Evolutionary conservation across 2,329 filamentous ascomycete genomes (phyloP).

Genomic region (Tolypocladium guangdongense): DNA sequence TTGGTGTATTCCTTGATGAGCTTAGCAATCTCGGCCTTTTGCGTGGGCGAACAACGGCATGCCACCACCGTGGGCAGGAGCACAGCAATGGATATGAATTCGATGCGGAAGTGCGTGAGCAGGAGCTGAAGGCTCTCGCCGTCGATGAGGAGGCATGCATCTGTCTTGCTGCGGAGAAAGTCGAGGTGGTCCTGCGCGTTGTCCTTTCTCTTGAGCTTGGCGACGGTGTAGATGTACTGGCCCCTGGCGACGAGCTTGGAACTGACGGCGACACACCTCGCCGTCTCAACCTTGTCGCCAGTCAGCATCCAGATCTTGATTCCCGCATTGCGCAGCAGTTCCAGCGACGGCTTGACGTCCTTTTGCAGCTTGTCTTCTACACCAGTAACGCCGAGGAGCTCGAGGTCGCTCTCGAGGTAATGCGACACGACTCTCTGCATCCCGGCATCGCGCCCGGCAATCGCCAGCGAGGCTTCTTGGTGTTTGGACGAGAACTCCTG

Average conservation of each 20-base stretch:
- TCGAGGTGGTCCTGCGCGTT: slow-evolving; percentile 81
- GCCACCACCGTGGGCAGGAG: slow-evolving; percentile 85
- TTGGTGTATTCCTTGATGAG: slow-evolving; percentile 86
- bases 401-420: slow-evolving; percentile 77
- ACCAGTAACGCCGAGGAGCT: slow-evolving; percentile 91
- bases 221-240: slow-evolving; percentile 91
- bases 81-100: slow-evolving; percentile 85
- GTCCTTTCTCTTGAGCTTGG: slow-evolving; percentile 73
- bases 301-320: slow-evolving; percentile 99
- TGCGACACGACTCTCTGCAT: slow-evolving; percentile 73
- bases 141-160: slow-evolving; percentile 83
- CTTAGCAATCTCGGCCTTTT: slow-evolving; percentile 88
- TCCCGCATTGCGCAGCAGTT: slow-evolving; percentile 88
- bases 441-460: slow-evolving; percentile 67
- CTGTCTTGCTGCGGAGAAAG: slow-evolving; percentile 77
- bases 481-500: slow-evolving; percentile 66
- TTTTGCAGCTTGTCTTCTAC: slow-evolving; percentile 95
- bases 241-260: slow-evolving; percentile 88
- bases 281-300: slow-evolving; percentile 96
- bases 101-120: slow-evolving; percentile 67
- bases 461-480: slow-evolving; percentile 67
- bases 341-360: slow-evolving; percentile 90
- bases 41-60: slow-evolving; percentile 90
- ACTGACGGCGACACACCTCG: slow-evolving; percentile 88
- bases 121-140: slow-evolving; percentile 82